Evolutionary conservation across 257 asterid genomes (phyloP).

Genomic region (Ocimum tenuiflorum): DNA sequence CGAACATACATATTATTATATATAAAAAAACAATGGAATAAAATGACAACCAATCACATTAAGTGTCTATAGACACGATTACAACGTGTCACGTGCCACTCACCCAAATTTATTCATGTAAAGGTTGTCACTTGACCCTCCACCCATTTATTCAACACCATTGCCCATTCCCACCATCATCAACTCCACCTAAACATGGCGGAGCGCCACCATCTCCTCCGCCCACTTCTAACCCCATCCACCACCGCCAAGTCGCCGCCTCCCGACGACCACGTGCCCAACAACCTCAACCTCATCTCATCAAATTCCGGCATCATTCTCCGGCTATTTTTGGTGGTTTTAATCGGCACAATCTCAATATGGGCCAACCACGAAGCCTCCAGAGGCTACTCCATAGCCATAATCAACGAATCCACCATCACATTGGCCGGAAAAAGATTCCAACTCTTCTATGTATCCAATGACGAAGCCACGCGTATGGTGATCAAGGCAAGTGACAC

Average conservation of each 20-base stretch:
- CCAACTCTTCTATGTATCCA: slow-evolving; percentile 50
- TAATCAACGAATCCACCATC: slow-evolving; percentile 36
- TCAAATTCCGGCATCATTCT: slow-evolving; percentile 27
- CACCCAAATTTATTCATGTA: background rate
- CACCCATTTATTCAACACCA: slow-evolving; percentile 17
- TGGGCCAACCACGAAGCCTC: slow-evolving; percentile 79
- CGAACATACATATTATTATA: no score
- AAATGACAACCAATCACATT: background rate
- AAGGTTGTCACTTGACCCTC: slow-evolving; percentile 11
- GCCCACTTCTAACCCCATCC: slow-evolving; percentile 35
- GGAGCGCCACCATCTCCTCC: slow-evolving; percentile 34
- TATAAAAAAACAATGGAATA: background rate
- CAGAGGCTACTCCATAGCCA: slow-evolving; percentile 51
- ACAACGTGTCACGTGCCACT: slow-evolving; percentile 18
- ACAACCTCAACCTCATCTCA: slow-evolving; percentile 2
- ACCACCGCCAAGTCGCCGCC: slow-evolving; percentile 8
- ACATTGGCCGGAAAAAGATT: slow-evolving; percentile 35
- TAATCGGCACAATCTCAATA: slow-evolving; percentile 38
- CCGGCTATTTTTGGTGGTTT: slow-evolving; percentile 35
- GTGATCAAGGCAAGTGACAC: slow-evolving; percentile 37
- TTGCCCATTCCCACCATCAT: background rate
- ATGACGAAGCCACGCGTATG: slow-evolving; percentile 48
- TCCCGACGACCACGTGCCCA: background rate
- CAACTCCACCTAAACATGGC: slow-evolving; percentile 25
- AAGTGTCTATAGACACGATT: background rate